phyloP scores from a whole-genome alignment of 1,284 basidiomycete species.

The Cystobasidium slooffiae region DNA sequence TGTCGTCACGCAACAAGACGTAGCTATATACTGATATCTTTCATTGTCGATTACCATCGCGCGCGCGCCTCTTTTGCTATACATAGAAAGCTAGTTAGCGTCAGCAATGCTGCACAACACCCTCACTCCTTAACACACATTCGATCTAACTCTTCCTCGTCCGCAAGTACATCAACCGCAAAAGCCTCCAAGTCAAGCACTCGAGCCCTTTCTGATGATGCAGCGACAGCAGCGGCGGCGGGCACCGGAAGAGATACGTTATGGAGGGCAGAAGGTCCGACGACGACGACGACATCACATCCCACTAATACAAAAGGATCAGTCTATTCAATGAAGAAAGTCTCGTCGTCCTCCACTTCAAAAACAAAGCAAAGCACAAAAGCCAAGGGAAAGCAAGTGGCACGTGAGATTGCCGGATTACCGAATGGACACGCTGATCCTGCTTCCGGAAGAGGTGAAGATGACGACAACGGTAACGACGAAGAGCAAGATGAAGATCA shows the following conservation, averaged over 20 bases:
- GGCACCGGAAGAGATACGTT: constrained; percentile 32
- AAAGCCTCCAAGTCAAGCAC: constrained; percentile 12
- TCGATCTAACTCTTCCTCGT: constrained; percentile 6
- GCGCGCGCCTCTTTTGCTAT: background rate
- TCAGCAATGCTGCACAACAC: constrained; percentile 9
- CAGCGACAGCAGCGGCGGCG: background rate
- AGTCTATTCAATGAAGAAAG: constrained; percentile 40
- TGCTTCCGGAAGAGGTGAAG: background rate
- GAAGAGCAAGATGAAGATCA: constrained; percentile 7
- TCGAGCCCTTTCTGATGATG: background rate
- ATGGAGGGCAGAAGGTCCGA: constrained; percentile 31
- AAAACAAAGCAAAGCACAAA: constrained; percentile 18
- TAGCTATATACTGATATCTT: background rate
- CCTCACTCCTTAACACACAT: background rate
- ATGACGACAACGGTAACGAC: background rate
- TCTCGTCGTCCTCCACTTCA: background rate
- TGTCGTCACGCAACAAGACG: background rate
- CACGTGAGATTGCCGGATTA: constrained; percentile 11
- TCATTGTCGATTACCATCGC: background rate
- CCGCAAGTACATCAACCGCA: constrained; percentile 20
- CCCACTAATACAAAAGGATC: constrained; percentile 8
- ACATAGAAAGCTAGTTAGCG: constrained; percentile 34
- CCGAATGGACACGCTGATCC: constrained; percentile 8
- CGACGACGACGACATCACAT: background rate
- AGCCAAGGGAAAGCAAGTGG: constrained; percentile 12